phyloP scores from a whole-genome alignment of 2,329 filamentous ascomycete species.

The Byssochlamys sp. region DNA sequence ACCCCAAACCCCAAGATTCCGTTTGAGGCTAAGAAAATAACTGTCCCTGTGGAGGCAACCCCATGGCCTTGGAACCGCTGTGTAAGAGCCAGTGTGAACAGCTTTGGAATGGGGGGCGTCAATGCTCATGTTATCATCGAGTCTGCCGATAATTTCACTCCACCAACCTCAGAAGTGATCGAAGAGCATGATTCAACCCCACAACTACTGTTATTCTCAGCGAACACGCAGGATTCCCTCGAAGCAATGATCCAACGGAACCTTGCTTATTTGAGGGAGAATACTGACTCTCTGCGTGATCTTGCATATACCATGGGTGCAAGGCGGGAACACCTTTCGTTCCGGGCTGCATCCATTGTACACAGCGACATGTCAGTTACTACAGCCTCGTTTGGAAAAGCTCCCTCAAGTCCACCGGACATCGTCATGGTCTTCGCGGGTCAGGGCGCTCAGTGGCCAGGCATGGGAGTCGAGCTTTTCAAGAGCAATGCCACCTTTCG shows the following conservation, averaged over 20 bases:
- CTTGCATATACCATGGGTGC: slow-evolving; percentile 6
- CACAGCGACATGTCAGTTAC: slow-evolving; percentile 1
- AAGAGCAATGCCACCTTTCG: slow-evolving; percentile 3
- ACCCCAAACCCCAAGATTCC: slow-evolving; percentile 33
- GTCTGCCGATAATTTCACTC: not conserved
- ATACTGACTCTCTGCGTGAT: not conserved
- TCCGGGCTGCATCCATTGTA: not conserved
- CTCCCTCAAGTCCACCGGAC: not conserved
- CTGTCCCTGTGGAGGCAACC: slow-evolving; percentile 6
- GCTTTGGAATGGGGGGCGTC: slow-evolving; percentile 21
- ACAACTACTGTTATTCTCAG: slow-evolving; percentile 2
- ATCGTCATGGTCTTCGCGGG: slow-evolving; percentile 22
- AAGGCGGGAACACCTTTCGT: slow-evolving; percentile 1
- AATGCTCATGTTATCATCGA: slow-evolving; percentile 17
- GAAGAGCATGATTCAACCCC: too few relatives aligned
- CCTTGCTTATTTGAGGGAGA: not conserved
- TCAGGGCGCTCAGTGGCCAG: slow-evolving; percentile 20
- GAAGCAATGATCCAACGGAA: not conserved
- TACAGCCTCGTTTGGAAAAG: not conserved
- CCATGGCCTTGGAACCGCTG: slow-evolving; percentile 12
- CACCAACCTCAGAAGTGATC: not conserved
- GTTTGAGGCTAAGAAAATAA: slow-evolving; percentile 14
- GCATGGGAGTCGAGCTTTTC: slow-evolving; percentile 15
- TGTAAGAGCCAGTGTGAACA: slow-evolving; percentile 16
- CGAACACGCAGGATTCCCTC: not conserved